phyloP scores from a whole-genome alignment of 1,139 yeast species.

The Taiozyma sp. region DNA sequence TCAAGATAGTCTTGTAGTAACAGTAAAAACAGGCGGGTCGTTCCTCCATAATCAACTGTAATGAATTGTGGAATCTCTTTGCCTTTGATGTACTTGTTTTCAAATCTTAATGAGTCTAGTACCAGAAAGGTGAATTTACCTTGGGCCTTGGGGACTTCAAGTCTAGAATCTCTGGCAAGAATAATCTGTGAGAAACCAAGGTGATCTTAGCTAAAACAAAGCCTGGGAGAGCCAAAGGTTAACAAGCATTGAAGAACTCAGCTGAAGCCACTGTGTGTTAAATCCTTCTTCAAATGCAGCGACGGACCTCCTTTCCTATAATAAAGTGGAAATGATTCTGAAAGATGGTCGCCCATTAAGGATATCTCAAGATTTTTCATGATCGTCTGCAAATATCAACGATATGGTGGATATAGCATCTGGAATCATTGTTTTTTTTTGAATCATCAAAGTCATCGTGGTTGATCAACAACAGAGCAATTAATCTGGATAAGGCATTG shows the following conservation, averaged over 20 bases:
- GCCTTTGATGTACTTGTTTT: constrained; percentile 40
- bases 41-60: constrained; percentile 81
- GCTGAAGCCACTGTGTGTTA: constrained; percentile 47
- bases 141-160: constrained; percentile 55
- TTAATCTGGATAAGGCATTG: constrained; percentile 75
- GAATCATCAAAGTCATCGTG: constrained; percentile 43
- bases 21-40: constrained; percentile 74
- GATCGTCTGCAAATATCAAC: constrained; percentile 72
- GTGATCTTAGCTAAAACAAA: constrained; percentile 96
- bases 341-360: constrained; percentile 92
- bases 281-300: constrained; percentile 27
- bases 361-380: constrained; percentile 49
- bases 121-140: constrained; percentile 54
- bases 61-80: constrained; percentile 54
- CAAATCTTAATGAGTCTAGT: constrained; percentile 62
- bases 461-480: constrained; percentile 53
- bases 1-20: constrained; percentile 87
- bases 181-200: constrained; percentile 82
- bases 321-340: constrained; percentile 75
- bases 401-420: constrained; percentile 57
- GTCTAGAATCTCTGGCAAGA: constrained; percentile 71
- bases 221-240: constrained; percentile 90
- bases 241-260: constrained; percentile 64
- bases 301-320: constrained; percentile 57
- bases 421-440: constrained; percentile 45